These are phyloP conservation scores for Pseudoneurospora amorphoporcata DNA, from an alignment of 495 filamentous ascomycete genomes.

Conservation along the genomic window DNA sequence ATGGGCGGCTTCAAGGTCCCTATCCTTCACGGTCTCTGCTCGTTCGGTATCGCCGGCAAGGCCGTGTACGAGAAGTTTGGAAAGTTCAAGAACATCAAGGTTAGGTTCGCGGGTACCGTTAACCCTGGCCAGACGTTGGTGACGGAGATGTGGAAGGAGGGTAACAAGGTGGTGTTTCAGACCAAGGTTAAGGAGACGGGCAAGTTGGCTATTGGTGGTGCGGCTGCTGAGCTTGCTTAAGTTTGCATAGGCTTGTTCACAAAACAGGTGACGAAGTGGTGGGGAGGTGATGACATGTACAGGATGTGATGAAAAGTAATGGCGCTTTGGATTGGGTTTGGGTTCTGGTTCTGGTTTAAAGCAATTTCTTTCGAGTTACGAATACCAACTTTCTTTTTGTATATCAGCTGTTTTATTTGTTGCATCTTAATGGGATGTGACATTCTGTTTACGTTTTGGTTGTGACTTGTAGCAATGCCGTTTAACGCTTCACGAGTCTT, in stretches of 20 bases:
- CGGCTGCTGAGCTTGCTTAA: constrained; percentile 71
- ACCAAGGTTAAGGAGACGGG: constrained; percentile 92
- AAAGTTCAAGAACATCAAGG: constrained; percentile 87
- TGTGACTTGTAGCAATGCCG: no score
- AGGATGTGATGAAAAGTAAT: background rate
- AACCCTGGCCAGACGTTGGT: constrained; percentile 86
- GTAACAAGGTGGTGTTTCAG: constrained; percentile 83
- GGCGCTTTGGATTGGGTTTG: background rate
- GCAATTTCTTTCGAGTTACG: background rate
- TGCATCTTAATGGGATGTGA: background rate
- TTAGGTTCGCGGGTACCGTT: constrained; percentile 88
- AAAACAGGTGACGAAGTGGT: background rate
- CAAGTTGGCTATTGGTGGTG: constrained; percentile 81
- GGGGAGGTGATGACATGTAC: background rate
- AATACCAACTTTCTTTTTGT: background rate
- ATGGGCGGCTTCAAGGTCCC: constrained; percentile 92
- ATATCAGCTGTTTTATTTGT: background rate
- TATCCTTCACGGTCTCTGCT: constrained; percentile 93
- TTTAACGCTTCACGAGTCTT: no score
- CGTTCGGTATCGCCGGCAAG: constrained; percentile 86
- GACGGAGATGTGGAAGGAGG: constrained; percentile 98
- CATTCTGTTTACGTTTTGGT: background rate
- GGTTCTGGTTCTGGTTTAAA: background rate
- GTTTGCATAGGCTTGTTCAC: constrained; percentile 30
- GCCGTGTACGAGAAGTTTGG: constrained; percentile 80